Evolutionary conservation across 306 rosid genomes (phyloP).

Genomic region (Corylus heterophylla): DNA sequence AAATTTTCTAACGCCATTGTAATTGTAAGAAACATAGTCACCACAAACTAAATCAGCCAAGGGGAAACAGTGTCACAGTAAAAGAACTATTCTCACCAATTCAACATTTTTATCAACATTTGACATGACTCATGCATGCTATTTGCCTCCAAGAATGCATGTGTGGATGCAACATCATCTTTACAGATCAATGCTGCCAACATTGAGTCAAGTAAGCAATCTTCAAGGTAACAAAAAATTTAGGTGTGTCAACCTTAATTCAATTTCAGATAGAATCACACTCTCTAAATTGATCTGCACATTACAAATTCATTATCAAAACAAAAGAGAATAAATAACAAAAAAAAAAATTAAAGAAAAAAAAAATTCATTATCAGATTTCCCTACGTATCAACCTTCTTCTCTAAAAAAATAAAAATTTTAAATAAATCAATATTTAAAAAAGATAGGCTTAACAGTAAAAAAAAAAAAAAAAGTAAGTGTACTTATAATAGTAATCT

Average conservation of each 20-base stretch:
- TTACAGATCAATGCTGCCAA: conserved; percentile 44
- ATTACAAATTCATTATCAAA: conserved; percentile 13
- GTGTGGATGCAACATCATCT: conserved; percentile 49
- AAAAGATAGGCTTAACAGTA: too few species aligned
- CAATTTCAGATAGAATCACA: conserved; percentile 15
- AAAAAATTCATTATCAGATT: too few species aligned
- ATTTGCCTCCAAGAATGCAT: conserved; percentile 61
- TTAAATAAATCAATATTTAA: too few species aligned
- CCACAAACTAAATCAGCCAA: conserved; percentile 9
- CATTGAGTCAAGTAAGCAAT: conserved; percentile 64
- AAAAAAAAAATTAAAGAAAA: not conserved
- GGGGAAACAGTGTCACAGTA: not conserved
- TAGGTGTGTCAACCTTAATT: conserved; percentile 12
- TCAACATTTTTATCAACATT: conserved; percentile 67
- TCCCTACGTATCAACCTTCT: too few species aligned
- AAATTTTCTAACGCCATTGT: not conserved
- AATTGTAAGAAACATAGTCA: not conserved
- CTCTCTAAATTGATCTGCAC: conserved; percentile 5
- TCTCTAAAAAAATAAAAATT: too few species aligned
- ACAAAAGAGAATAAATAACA: not conserved
- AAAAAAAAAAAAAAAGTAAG: too few species aligned
- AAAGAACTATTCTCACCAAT: conserved; percentile 46
- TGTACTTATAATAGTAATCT: too few species aligned
- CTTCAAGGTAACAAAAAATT: conserved; percentile 40
- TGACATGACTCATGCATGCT: conserved; percentile 54